Base-by-base conservation (phyloP, 805 yeast genomes). In the Candida pseudofarinosa region DNA sequence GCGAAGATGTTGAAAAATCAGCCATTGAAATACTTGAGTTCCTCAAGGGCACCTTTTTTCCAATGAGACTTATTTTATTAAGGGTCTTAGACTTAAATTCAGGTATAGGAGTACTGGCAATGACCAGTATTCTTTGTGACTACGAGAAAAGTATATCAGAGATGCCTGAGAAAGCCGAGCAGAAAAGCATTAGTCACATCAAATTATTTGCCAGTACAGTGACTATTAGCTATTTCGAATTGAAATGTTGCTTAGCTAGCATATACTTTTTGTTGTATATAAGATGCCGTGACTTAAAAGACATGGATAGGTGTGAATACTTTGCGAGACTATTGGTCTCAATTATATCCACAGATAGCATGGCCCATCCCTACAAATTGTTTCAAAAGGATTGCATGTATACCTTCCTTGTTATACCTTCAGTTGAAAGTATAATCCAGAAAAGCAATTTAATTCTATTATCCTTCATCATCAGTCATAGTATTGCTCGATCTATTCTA, bases 1-100 rank as follows among this genome's bases (percentile, higher is more conserved):
- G 78, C 48, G 47, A 55, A 12, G 62, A 54, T 0, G 45, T 80
- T 31, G 83, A 80, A 46, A 61, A 60, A 28, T 60, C 62, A 36
- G 64, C 71, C 1, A 59, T 73, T 3, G 58, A 60, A 5, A 54
- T 62, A 13, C 58, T 23, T 23, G 28, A 23, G 10, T 23, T 23
- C 10, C 28, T 23, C 28, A 23, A 7, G 6, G 28, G 28, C 10
- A 23, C 6, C 6, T 23, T 23, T 10, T 7, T 10, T 23, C 28
- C 10, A 7, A 7, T 23, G 10, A 23, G 28, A 23, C 10, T 6
- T 23, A 10, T 23, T 7, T 23, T 23, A 23, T 23, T 10, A 23
- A 23, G 10, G 10, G 6, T 23, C 6, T 23, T 23, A 10, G 28
- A 23, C 10, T 10, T 23, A 7, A 23, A 23, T 23, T 7, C 28